phyloP scores from a whole-genome alignment of 2,329 filamentous ascomycete species.

The Penicillium concentricum region DNA sequence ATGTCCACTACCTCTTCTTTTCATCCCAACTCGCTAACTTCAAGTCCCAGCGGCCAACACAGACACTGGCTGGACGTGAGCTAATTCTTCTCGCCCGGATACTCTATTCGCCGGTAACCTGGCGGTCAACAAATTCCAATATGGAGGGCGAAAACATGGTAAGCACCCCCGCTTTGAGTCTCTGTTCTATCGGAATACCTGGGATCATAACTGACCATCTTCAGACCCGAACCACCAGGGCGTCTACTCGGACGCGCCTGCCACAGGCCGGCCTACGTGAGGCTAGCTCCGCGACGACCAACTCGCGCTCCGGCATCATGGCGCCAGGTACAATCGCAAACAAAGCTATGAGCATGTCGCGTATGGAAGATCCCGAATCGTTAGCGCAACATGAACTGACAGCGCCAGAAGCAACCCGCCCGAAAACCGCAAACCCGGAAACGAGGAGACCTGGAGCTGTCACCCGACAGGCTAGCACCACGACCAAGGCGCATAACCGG shows the following conservation, averaged over 20 bases:
- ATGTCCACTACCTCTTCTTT: background rate
- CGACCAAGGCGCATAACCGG: constrained; percentile 44
- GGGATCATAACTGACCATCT: background rate
- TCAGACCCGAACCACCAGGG: constrained; percentile 29
- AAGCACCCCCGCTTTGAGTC: constrained; percentile 7
- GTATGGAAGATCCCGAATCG: constrained; percentile 21
- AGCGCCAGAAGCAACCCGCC: constrained; percentile 47
- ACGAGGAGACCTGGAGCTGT: constrained; percentile 28
- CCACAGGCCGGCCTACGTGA: constrained; percentile 46
- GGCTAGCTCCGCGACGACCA: constrained; percentile 53
- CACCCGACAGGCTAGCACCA: constrained; percentile 37
- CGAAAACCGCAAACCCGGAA: constrained; percentile 53
- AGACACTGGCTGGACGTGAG: constrained; percentile 26
- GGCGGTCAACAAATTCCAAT: constrained; percentile 22
- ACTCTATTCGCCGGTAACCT: constrained; percentile 24
- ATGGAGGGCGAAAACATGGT: constrained; percentile 39
- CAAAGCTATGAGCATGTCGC: constrained; percentile 48
- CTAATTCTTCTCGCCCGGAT: constrained; percentile 24
- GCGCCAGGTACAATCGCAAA: constrained; percentile 47
- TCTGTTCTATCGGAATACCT: background rate
- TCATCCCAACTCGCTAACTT: background rate
- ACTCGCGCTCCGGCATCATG: constrained; percentile 50
- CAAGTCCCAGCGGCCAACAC: constrained; percentile 5
- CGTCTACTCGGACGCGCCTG: constrained; percentile 31
- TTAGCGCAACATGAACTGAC: constrained; percentile 11